These are phyloP conservation scores for Babesia ovata DNA, from an alignment of 169 alveolate species.

Conservation along the genomic window DNA sequence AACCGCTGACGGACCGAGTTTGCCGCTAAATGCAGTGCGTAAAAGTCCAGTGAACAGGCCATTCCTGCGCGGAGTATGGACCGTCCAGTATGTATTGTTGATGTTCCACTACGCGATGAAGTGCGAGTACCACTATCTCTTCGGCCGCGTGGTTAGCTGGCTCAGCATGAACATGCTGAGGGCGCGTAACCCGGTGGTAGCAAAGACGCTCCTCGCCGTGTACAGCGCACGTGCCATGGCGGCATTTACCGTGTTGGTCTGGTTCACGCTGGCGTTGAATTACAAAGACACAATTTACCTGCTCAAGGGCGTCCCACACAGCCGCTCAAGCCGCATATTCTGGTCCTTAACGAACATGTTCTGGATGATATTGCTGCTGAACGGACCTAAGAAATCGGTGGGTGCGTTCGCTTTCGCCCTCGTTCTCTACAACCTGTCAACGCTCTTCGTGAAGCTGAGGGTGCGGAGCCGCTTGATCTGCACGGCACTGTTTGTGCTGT, in stretches of 20 bases:
- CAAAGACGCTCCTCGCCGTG: constrained; percentile 12
- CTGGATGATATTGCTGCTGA: constrained; percentile 9
- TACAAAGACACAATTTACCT: background rate
- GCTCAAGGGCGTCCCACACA: background rate
- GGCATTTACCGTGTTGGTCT: constrained; percentile 5
- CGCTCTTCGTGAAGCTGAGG: constrained; percentile 10
- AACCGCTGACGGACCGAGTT: background rate
- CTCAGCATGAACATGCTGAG: background rate
- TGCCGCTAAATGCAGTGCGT: background rate
- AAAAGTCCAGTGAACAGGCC: background rate
- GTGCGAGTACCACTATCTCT: constrained; percentile 8
- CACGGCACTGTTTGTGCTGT: background rate
- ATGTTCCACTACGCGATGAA: constrained; percentile 43
- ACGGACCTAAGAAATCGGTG: constrained; percentile 28
- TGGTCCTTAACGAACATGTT: constrained; percentile 17
- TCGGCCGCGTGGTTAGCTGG: constrained; percentile 1
- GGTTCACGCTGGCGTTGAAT: constrained; percentile 6
- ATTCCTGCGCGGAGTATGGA: constrained; percentile 4
- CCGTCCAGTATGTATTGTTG: constrained; percentile 16
- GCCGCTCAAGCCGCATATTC: constrained; percentile 17
- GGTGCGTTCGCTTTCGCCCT: constrained; percentile 4
- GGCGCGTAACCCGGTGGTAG: constrained; percentile 5
- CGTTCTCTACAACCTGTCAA: background rate
- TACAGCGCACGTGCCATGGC: constrained; percentile 9
- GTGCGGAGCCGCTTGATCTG: constrained; percentile 5